Conservation (phyloP, 2,329 filamentous ascomycete genomes). For the Monilinia laxa region DNA sequence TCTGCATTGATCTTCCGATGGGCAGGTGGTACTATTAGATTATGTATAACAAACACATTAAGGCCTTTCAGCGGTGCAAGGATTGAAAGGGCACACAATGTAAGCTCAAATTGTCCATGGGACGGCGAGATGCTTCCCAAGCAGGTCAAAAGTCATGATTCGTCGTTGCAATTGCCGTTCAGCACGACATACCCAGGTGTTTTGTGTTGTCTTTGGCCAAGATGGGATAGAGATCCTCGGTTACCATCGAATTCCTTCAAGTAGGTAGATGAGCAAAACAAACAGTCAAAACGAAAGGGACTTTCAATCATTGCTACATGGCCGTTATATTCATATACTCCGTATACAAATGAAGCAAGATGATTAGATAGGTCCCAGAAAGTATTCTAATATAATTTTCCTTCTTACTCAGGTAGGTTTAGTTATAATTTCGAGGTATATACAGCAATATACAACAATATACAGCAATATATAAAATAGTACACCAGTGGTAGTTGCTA, state of each 20-base stretch:
- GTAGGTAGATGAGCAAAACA: not conserved
- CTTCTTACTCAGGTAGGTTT: not conserved
- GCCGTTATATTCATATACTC: not conserved
- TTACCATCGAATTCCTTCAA: not conserved
- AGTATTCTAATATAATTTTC: not conserved
- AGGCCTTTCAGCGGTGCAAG: conserved; percentile 11
- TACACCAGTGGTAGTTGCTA: too few species aligned
- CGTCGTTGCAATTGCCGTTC: conserved; percentile 8
- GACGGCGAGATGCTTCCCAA: not conserved
- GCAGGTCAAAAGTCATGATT: conserved; percentile 7
- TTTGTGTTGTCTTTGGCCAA: conserved; percentile 6
- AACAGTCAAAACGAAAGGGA: not conserved
- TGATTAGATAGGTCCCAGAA: not conserved
- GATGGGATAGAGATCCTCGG: conserved; percentile 10
- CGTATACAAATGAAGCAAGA: not conserved
- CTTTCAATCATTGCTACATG: not conserved
- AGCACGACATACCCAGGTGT: conserved; percentile 1
- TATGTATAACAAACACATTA: conserved; percentile 18
- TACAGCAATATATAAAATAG: too few species aligned
- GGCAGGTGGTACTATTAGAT: conserved; percentile 12
- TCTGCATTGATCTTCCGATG: conserved; percentile 19
- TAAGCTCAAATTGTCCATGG: not conserved
- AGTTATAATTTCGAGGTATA: not conserved
- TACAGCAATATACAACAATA: too few species aligned
- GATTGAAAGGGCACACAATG: not conserved